Evolutionary conservation across 2,329 filamentous ascomycete genomes (phyloP).

Genomic region (Stemphylium vesicarium): DNA sequence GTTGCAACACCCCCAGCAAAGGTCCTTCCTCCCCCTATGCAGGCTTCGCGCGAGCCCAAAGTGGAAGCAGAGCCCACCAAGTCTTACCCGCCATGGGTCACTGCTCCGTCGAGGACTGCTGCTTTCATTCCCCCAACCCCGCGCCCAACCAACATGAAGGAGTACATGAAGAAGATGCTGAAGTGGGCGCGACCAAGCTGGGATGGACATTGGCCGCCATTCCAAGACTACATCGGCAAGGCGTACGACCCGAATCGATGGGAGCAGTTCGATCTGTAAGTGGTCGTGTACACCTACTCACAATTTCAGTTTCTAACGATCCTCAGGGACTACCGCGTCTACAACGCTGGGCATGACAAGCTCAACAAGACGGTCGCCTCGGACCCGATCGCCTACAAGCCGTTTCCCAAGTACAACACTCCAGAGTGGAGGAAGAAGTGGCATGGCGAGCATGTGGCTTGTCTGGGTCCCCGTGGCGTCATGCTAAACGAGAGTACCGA

Average conservation of each 20-base stretch:
- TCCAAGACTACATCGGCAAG: constrained; percentile 49
- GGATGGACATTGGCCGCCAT: constrained; percentile 54
- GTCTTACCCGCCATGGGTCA: constrained; percentile 34
- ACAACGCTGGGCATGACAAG: constrained; percentile 44
- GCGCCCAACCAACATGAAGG: constrained; percentile 35
- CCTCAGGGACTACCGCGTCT: constrained; percentile 49
- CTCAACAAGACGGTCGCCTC: constrained; percentile 31
- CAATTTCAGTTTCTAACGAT: constrained; percentile 6
- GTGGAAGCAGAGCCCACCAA: constrained; percentile 11
- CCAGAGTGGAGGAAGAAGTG: constrained; percentile 63
- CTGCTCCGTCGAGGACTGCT: constrained; percentile 22
- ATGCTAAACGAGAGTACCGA: constrained; percentile 62
- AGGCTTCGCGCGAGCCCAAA: constrained; percentile 1
- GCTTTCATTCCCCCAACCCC: constrained; percentile 23
- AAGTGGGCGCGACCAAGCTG: constrained; percentile 50
- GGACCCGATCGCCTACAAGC: constrained; percentile 67
- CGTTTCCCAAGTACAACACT: constrained; percentile 74
- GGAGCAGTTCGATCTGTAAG: constrained; percentile 53
- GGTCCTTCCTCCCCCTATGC: constrained; percentile 5
- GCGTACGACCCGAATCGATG: constrained; percentile 58
- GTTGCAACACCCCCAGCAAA: not conserved
- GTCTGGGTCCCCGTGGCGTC: constrained; percentile 64
- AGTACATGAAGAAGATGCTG: constrained; percentile 52
- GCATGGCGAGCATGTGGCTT: constrained; percentile 66
- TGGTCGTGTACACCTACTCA: not conserved